These are phyloP conservation scores for Fistulinella prunicolor DNA, from an alignment of 768 basidiomycete genomes.

Conservation along the genomic window DNA sequence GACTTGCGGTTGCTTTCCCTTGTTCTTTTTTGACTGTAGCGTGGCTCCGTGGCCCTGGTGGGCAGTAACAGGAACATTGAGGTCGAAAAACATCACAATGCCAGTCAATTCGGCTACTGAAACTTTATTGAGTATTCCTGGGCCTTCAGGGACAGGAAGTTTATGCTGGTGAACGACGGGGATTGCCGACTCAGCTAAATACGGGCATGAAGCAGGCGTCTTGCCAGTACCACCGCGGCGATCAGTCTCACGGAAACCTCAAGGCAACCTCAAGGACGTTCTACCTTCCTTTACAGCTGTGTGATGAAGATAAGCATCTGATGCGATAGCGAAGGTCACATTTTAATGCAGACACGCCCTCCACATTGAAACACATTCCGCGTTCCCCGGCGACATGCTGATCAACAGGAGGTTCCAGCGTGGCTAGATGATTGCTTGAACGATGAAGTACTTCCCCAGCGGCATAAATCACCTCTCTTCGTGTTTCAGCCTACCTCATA, in stretches of 20 bases:
- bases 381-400: background rate
- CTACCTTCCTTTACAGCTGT: background rate
- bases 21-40: constrained; percentile 27
- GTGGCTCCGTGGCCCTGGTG: constrained; percentile 14
- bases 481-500: background rate
- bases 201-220: background rate
- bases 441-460: background rate
- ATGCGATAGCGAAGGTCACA: constrained; percentile 1
- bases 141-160: too few relatives aligned
- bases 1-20: constrained; percentile 36
- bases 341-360: constrained; percentile 2
- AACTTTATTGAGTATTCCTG: too few relatives aligned
- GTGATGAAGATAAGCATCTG: too few relatives aligned
- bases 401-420: constrained; percentile 7
- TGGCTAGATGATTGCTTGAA: background rate
- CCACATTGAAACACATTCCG: background rate
- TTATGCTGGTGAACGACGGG: too few relatives aligned
- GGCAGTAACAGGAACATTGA: constrained; percentile 53
- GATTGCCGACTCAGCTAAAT: too few relatives aligned
- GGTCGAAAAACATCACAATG: constrained; percentile 60
- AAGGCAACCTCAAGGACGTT: background rate
- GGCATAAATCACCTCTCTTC: background rate
- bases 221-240: constrained; percentile 1
- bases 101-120: too few relatives aligned
- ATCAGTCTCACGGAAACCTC: constrained; percentile 4